Base-by-base conservation (phyloP, 2,329 filamentous ascomycete species). In the Fusarium sp. region DNA sequence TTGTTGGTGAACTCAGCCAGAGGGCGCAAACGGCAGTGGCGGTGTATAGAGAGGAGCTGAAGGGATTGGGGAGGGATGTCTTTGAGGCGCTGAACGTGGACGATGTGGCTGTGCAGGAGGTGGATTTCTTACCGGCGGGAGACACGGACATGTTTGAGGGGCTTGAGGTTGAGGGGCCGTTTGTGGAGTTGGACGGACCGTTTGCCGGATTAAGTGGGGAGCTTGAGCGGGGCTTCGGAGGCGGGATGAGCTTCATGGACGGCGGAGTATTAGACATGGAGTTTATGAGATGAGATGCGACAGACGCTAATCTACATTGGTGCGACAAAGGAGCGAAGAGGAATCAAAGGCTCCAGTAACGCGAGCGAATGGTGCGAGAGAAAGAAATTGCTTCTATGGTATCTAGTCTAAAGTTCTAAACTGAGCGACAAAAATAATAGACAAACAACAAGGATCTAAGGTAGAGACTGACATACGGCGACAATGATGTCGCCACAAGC, bases 1-100 rank as follows among this genome's bases (percentile, higher is more conserved):
- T 78, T 0, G 53, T 78, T 2, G 70, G 67, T 3, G 76, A 78
- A 26, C 60, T 78, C 8, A 76, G 68, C 20, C 57, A 74, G n/a
- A 71, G 72, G 18, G 76, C 76, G 3, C 69, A 70, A 6, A 50
- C 50, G 5, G 75, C 76, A 5, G 64, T 78, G 7, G 64, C 63
- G 11, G 53, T 30, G 1, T 55, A 78, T 12, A 44, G 63, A 36
- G 42, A 51, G 2, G 62, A 65, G 24, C 39, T 74, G 3, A 45
- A 47, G 12, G 24, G 44, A 3, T 7, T 26, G 13, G 59, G 53
- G 2, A 68, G 47, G 3, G 69, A 73, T 4, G 44, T 68, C 4
- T 69, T 73, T 30, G 72, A 62, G 6, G 11, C 30, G 3, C 39
- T 77, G 22, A 47, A 63, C 17, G 38, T 18, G 18, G 66, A 42